Evolutionary conservation across 2,329 filamentous ascomycete species (phyloP), one percentile per base, ranked within the genome.

Genomic region (Aulographum hederae): DNA sequence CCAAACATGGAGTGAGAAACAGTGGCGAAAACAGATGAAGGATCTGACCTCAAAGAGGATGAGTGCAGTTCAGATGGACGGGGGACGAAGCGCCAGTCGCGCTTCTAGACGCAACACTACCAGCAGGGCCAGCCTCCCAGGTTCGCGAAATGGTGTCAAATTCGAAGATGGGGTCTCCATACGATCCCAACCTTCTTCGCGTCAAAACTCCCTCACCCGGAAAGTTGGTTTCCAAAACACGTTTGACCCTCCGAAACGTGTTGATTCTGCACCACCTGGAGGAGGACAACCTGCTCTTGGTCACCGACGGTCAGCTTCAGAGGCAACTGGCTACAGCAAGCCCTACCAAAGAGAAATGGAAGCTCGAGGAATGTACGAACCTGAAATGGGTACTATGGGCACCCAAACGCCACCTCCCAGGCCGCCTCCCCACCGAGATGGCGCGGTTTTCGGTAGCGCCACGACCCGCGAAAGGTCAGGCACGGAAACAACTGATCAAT

Each of bases 21-120:
- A 94, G 41, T 98, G 89, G 89, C 73, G 85, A 41, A 78, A 74
- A 47, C 73, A 77, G 45, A 56, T 98, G 49, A 95, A 94, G 55
- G 84, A 94, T 36, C 60, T 86, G 28, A 94, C 86, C 0, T 73
- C 78, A 4, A 72, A 70, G 33, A 71, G 82, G 15, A 86, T 92
- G 69, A 71, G 69, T 18, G 26, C 48, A 6, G 37, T 33, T 10
- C 41, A 23, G 19, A 20, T 25, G 16, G 32, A 33, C 25, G n/a
- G 12, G 6, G 45, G n/a, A 31, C 38, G 11, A 40, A 45, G 5
- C 37, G 65, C 61, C 12, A 41, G 46, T 16, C 41, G 48, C n/a
- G 43, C 48, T 25, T 50, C 50, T 33, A 50, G 55, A n/a, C 57
- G 58, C 32, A 58, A 57, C 34, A 60, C 53, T 16, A 47, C 53